Base-by-base conservation (phyloP, 495 filamentous ascomycete genomes). In the Elasticomyces elasticus region DNA sequence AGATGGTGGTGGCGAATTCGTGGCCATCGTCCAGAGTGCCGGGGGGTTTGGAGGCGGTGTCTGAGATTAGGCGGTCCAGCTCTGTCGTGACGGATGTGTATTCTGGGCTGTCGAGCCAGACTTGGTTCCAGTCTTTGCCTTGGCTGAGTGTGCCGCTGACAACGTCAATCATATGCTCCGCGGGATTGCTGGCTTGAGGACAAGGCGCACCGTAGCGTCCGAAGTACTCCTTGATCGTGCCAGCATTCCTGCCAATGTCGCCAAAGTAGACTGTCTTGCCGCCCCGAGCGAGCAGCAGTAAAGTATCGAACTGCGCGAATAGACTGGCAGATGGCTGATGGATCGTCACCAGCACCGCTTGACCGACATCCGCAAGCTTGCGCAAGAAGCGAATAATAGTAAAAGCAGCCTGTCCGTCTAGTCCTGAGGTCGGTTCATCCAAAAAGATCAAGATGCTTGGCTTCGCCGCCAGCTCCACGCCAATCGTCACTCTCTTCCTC, bases 111-210 rank as follows among this genome's bases (percentile, higher is more conserved):
- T 85, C 76, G 28, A 80, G 80, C 89, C 89, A 96, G 11, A 82
- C 73, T 48, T 82, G 66, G 62, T 80, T 78, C 89, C 89, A 96
- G 67, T 96, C 87, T 48, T 83, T 76, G 82, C 87, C 49, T 83
- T 77, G 82, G 24, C 86, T 86, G n/a, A 87, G 88, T 1, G 87
- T 87, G 25, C 87, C 87, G 56, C 88, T 89, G 62, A 90, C 92
- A 46, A 87, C 82, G 63, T 94, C 88, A 33, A 96, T 75, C 86
- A 96, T 95, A 85, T 86, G 94, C 69, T 96, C 90, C 22, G 90
- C 90, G 26, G 88, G 88, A 69, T 85, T 95, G n/a, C 86, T 84
- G 12, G 83, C 81, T 1, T 64, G 56, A 3, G 84, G 84, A 67
- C 89, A 95, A 15, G 74, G 69, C 2, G 84, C 86, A 40, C 88